Base-by-base conservation (phyloP, 805 yeast genomes). In the Sugiyamaella qingdaonensis region DNA sequence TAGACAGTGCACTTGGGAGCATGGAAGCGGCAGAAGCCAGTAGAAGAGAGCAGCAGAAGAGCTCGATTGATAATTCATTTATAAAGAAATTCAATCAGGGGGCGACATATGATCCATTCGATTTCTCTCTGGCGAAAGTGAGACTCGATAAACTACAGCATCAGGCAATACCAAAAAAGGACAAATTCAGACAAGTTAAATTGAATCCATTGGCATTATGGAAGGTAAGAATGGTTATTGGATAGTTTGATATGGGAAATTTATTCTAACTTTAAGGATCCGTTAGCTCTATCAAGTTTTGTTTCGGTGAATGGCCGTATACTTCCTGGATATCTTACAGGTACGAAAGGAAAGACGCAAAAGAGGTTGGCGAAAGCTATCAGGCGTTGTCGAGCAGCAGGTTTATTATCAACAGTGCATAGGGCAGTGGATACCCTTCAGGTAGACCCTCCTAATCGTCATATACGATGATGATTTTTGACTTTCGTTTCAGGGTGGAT, bases 331-430 rank as follows among this genome's bases (percentile, higher is more conserved):
- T 81, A 81, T 50, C 79, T 81, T 13, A 83, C 89, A 1, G 90
- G 92, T 3, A 76, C 88, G 57, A 77, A 73, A 37, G 77, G 78
- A 10, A 76, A 73, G 58, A 86, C 85, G 63, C 96, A 90, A 66
- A 81, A 80, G 63, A 76, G 78, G 60, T 70, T 90, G 61, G 76
- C 90, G 1, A 85, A 81, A 61, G 95, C 96, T 14, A 78, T 90
- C 45, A 82, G 86, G 65, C 78, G 96, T 61, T 84, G 91, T 13
- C 81, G 92, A 65, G 82, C 86, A 2, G 82, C 85, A 51, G 97
- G 97, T 0, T 75, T 89, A 55, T 73, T 90, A 66, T 82, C 94
- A 42, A 74, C 83, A 56, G 85, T 84, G n/a, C 90, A 87, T 63
- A 81, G 55, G 49, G 51, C 61, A 7, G 59, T 58, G 18, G 61